Conservation (phyloP, 306 rosid genomes). For the Vigna angularis region DNA sequence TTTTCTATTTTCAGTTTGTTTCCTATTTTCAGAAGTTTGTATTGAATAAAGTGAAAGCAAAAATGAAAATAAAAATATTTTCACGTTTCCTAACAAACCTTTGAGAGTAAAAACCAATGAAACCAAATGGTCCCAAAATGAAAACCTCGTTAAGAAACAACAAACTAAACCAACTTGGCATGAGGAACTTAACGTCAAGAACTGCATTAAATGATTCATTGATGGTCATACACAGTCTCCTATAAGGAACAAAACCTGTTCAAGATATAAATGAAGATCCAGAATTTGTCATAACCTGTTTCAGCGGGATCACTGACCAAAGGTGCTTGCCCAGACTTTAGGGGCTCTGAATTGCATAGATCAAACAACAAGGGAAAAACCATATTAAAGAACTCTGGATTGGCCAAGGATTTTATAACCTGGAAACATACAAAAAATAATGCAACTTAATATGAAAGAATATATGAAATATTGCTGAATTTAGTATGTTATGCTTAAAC, state of each 20-base stretch:
- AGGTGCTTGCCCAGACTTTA: conserved; percentile 59
- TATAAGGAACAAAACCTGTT: conserved; percentile 13
- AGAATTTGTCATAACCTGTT: conserved; percentile 64
- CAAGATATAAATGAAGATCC: conserved; percentile 33
- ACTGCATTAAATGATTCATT: conserved; percentile 24
- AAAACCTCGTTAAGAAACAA: too few relatives aligned
- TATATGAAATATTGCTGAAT: conserved; percentile 10
- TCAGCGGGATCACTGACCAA: conserved; percentile 54
- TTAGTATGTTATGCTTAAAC: background rate
- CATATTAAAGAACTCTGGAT: conserved; percentile 76
- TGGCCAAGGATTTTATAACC: conserved; percentile 88
- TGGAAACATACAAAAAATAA: conserved; percentile 53
- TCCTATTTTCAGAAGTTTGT: too few relatives aligned
- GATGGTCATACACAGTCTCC: conserved; percentile 11
- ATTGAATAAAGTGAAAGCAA: too few relatives aligned
- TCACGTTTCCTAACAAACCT: too few relatives aligned
- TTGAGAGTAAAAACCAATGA: too few relatives aligned
- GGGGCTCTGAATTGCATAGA: conserved; percentile 55
- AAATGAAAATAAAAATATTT: too few relatives aligned
- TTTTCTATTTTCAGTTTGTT: background rate
- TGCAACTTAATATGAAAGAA: conserved; percentile 31
- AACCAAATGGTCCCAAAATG: background rate
- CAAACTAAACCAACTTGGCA: conserved; percentile 32
- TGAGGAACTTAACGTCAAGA: conserved; percentile 20
- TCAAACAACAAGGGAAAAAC: conserved; percentile 76